Percentiles rank a stretch among this genome's conserved stretches.
Conservation (phyloP, 768 basidiomycete species). For the Stropharia rugosoannulata region DNA sequence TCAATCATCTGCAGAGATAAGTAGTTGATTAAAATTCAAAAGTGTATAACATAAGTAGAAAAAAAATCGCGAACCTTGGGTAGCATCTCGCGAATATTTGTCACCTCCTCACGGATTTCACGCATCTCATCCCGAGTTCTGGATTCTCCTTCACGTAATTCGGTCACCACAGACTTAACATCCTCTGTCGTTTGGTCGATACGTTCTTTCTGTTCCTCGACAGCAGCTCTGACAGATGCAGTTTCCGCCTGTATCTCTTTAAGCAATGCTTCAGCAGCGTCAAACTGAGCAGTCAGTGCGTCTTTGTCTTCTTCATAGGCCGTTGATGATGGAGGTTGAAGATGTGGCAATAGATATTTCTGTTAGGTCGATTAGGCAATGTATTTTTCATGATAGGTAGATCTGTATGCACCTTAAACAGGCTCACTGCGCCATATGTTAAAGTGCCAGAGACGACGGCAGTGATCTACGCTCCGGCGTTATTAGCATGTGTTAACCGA, state of each 20-base stretch:
- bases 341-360: slow-evolving; percentile 91
- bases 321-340: slow-evolving; percentile 83
- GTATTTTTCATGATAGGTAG: neutral
- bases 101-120: slow-evolving; percentile 89
- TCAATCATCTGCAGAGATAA: slow-evolving; percentile 76
- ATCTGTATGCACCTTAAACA: slow-evolving; percentile 63
- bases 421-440: slow-evolving; percentile 73
- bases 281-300: slow-evolving; percentile 85
- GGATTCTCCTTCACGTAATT: slow-evolving; percentile 76
- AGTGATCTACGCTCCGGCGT: slow-evolving; percentile 65
- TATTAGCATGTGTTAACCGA: slow-evolving; percentile 22
- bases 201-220: slow-evolving; percentile 74
- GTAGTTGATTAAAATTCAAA: neutral
- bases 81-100: slow-evolving; percentile 86
- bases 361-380: slow-evolving; percentile 26
- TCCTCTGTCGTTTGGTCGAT: slow-evolving; percentile 73
- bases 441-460: slow-evolving; percentile 87
- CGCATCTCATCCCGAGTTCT: slow-evolving; percentile 86
- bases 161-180: slow-evolving; percentile 68
- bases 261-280: slow-evolving; percentile 79
- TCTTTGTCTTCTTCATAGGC: slow-evolving; percentile 89
- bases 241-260: slow-evolving; percentile 82
- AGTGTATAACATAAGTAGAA: neutral
- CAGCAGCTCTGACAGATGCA: slow-evolving; percentile 62
- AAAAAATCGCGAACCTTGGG: slow-evolving; percentile 71